A percentile compares a stretch with the other conserved stretches of the same genome.
Conservation (phyloP, 2,329 filamentous ascomycete genomes). For the Botrytis elliptica region DNA sequence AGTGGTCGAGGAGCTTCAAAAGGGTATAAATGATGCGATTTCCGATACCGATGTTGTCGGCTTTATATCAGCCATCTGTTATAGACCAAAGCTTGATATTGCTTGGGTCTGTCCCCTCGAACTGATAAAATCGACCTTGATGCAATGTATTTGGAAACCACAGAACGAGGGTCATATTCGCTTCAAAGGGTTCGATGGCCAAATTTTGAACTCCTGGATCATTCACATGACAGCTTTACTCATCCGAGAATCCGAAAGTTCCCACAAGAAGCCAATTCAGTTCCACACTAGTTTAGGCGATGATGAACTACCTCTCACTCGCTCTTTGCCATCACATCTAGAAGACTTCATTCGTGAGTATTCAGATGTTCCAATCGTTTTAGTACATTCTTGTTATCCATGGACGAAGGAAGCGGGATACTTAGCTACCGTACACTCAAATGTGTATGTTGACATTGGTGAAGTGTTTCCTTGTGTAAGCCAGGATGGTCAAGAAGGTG, state of each 20-base stretch:
- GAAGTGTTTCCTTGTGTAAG: constrained; percentile 80
- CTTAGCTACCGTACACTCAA: constrained; percentile 71
- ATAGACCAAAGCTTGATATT: constrained; percentile 70
- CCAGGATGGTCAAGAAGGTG: constrained; percentile 69
- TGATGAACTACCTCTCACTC: constrained; percentile 68
- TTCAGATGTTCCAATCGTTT: constrained; percentile 68
- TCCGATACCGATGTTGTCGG: constrained; percentile 67
- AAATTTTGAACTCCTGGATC: constrained; percentile 66
- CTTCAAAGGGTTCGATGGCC: constrained; percentile 58
- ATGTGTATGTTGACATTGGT: constrained; percentile 80
- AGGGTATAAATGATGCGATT: constrained; percentile 56
- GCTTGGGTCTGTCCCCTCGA: constrained; percentile 41
- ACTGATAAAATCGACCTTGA: constrained; percentile 29
- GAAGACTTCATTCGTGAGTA: constrained; percentile 71
- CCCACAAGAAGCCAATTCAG: constrained; percentile 69
- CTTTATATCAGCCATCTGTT: constrained; percentile 84
- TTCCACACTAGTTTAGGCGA: constrained; percentile 84
- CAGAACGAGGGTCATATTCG: constrained; percentile 29
- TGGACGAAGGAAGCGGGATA: constrained; percentile 78
- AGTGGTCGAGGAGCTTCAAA: constrained; percentile 43
- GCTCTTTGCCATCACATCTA: constrained; percentile 71
- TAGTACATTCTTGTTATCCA: constrained; percentile 79
- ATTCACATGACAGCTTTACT: constrained; percentile 62
- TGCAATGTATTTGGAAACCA: constrained; percentile 35
- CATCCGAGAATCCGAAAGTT: constrained; percentile 48